Percentiles rank a stretch among this genome's conserved stretches.
Evolutionary conservation across 1,284 basidiomycete species (phyloP).

Genomic region (Ganoderma resinaceum): DNA sequence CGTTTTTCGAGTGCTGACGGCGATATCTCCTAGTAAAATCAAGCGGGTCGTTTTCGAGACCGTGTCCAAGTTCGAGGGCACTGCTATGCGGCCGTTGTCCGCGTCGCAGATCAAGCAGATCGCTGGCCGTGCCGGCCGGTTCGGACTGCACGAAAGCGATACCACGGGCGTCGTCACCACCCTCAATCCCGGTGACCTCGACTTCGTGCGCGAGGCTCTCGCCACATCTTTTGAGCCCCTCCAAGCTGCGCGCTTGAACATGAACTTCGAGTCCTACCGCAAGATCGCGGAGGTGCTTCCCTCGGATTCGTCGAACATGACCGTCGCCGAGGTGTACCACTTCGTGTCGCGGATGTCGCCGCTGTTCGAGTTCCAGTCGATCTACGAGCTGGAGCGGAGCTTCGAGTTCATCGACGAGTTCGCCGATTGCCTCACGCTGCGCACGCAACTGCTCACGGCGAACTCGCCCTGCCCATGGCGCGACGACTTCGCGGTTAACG

Average conservation of each 20-base stretch:
- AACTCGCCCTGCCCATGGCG: slow-evolving; percentile 37
- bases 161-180: slow-evolving; percentile 79
- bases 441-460: slow-evolving; percentile 36
- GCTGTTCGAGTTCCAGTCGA: slow-evolving; percentile 32
- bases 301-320: slow-evolving; percentile 22
- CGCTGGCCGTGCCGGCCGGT: slow-evolving; percentile 94
- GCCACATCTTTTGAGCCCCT: slow-evolving; percentile 46
- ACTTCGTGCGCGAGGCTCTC: slow-evolving; percentile 59
- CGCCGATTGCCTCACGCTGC: slow-evolving; percentile 35
- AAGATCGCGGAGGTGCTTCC: slow-evolving; percentile 50
- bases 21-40: slow-evolving; percentile 75
- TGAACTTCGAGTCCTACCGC: slow-evolving; percentile 35
- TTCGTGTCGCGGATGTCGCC: slow-evolving; percentile 41
- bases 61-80: slow-evolving; percentile 79
- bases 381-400: slow-evolving; percentile 15
- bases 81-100: slow-evolving; percentile 59
- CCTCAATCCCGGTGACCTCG: slow-evolving; percentile 70
- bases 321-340: slow-evolving; percentile 34
- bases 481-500: slow-evolving; percentile 32
- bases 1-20: slow-evolving; percentile 5
- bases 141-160: slow-evolving; percentile 68
- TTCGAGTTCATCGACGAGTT: slow-evolving; percentile 37
- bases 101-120: slow-evolving; percentile 95
- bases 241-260: slow-evolving; percentile 43
- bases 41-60: slow-evolving; percentile 88